These are phyloP conservation scores for Calophaca sinica DNA, from an alignment of 306 rosid species.

Conservation along the genomic window DNA sequence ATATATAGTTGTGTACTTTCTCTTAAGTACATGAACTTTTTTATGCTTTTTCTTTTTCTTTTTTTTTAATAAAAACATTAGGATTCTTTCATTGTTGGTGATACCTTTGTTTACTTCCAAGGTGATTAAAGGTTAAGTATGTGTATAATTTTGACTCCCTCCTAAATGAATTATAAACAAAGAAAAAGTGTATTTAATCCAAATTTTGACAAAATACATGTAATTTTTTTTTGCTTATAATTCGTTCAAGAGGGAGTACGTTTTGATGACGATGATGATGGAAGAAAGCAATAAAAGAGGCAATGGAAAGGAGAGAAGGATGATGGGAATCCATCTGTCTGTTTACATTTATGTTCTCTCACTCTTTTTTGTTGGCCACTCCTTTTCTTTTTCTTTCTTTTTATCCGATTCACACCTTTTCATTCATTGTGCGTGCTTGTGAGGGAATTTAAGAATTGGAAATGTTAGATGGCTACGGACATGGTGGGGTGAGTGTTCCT, in stretches of 20 bases:
- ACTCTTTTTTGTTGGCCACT: constrained; percentile 57
- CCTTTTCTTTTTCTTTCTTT: constrained; percentile 42
- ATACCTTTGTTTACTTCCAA: constrained; percentile 53
- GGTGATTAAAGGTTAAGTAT: constrained; percentile 51
- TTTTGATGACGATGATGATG: constrained; percentile 42
- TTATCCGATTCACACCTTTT: constrained; percentile 30
- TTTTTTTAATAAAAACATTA: constrained; percentile 29
- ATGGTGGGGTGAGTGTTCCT: constrained; percentile 60
- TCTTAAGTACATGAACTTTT: constrained; percentile 36
- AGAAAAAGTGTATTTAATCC: no score
- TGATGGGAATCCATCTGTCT: constrained; percentile 62
- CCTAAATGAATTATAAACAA: no score
- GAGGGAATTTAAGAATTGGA: constrained; percentile 52
- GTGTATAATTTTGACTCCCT: no score
- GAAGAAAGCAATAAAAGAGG: constrained; percentile 66
- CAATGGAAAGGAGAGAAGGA: constrained; percentile 31
- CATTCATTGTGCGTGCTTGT: constrained; percentile 56
- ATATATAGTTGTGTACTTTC: constrained; percentile 39
- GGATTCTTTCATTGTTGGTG: constrained; percentile 31
- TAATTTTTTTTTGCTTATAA: no score
- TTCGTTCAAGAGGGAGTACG: no score
- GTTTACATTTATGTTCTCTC: constrained; percentile 58
- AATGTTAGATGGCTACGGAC: constrained; percentile 68
- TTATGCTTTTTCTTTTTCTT: no score
- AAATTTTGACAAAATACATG: no score